phyloP scores from a whole-genome alignment of 495 filamentous ascomycete species.

The Penicillium malachiteum region DNA sequence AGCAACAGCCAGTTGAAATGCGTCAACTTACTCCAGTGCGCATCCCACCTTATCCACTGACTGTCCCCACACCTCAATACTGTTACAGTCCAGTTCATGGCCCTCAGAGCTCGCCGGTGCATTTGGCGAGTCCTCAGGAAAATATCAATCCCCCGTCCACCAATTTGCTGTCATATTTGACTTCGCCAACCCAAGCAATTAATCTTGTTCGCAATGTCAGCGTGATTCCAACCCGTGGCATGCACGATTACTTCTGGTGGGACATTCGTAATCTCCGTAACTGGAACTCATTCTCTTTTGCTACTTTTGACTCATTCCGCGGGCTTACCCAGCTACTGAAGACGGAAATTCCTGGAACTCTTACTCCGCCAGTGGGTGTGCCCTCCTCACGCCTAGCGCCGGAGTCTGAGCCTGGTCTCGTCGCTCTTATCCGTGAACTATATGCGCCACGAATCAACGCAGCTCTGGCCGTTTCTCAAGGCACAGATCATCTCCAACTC shows the following conservation, averaged over 20 bases:
- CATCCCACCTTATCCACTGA: constrained; percentile 36
- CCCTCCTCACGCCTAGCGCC: constrained; percentile 58
- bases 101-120: constrained; percentile 51
- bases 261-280: constrained; percentile 82
- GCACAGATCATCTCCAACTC: constrained; percentile 57
- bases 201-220: constrained; percentile 79
- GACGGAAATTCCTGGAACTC: constrained; percentile 60
- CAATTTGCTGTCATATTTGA: constrained; percentile 75
- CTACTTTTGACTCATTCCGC: constrained; percentile 65
- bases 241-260: constrained; percentile 89
- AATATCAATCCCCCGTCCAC: constrained; percentile 53
- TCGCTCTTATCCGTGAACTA: constrained; percentile 64
- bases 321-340: constrained; percentile 72
- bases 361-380: constrained; percentile 60
- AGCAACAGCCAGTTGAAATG: constrained; percentile 15
- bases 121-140: constrained; percentile 34
- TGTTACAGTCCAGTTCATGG: constrained; percentile 38
- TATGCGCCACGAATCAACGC: constrained; percentile 79
- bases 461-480: constrained; percentile 67
- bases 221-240: constrained; percentile 63
- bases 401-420: constrained; percentile 69
- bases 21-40: constrained; percentile 26
- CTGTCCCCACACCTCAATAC: constrained; percentile 42
- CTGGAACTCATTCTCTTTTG: constrained; percentile 75
- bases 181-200: constrained; percentile 73